These are phyloP conservation scores for Epichloe baconii DNA, from an alignment of 2,329 filamentous ascomycete species.

Conservation along the genomic window DNA sequence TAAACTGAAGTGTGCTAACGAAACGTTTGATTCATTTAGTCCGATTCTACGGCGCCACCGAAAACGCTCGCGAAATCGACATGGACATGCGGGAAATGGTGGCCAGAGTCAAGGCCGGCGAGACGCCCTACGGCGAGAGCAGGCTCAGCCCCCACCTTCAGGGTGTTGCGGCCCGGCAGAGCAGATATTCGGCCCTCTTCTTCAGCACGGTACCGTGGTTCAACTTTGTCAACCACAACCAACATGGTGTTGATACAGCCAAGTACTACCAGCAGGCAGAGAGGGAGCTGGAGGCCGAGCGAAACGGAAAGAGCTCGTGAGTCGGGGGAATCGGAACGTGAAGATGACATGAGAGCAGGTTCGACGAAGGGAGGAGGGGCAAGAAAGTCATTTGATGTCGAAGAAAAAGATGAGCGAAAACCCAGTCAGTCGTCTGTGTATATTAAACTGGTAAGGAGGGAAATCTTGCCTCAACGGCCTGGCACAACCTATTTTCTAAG, in stretches of 20 bases:
- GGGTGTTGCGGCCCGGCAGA: conserved; percentile 84
- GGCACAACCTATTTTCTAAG: not conserved
- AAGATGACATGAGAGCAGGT: conserved; percentile 1
- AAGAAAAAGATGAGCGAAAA: not conserved
- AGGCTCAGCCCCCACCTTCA: conserved; percentile 77
- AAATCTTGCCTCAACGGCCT: conserved; percentile 11
- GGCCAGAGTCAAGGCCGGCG: conserved; percentile 80
- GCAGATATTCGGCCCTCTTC: conserved; percentile 77
- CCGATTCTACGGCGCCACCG: conserved; percentile 88
- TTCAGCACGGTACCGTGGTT: conserved; percentile 85
- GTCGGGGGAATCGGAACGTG: not conserved
- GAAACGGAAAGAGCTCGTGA: conserved; percentile 3
- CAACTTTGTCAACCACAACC: conserved; percentile 92
- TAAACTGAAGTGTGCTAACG: not conserved
- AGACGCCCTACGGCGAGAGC: conserved; percentile 78
- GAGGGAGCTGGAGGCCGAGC: conserved; percentile 76
- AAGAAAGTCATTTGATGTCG: not conserved
- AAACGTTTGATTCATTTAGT: conserved; percentile 35
- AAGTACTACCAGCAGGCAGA: conserved; percentile 98
- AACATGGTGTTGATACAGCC: conserved; percentile 94
- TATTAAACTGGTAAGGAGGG: conserved; percentile 3
- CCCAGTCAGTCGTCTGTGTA: not conserved
- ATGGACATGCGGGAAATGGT: conserved; percentile 99
- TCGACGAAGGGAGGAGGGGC: not conserved
- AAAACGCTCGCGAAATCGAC: conserved; percentile 83